Conservation (phyloP, 345 rosid species). For the Anastatica hierochuntica region DNA sequence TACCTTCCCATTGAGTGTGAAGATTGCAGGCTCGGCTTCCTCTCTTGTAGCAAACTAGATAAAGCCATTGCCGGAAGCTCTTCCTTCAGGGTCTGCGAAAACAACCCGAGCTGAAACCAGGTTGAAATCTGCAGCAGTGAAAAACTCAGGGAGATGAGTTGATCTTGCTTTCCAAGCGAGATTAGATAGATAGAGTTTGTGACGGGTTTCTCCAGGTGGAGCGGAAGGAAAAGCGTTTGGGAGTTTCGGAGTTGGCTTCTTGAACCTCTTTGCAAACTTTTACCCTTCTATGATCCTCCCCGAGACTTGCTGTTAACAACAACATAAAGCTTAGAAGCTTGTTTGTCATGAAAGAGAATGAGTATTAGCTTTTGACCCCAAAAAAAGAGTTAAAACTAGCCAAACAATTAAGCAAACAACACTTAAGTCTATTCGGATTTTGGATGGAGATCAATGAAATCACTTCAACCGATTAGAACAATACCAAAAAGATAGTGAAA, state of each 20-base stretch:
- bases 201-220: slow-evolving; percentile 37
- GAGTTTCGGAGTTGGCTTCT: slow-evolving; percentile 37
- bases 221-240: slow-evolving; percentile 28
- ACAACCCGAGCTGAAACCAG: slow-evolving; percentile 61
- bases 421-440: too few species aligned
- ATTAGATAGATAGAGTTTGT: slow-evolving; percentile 71
- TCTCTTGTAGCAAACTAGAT: slow-evolving; percentile 78
- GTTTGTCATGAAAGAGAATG: neutral
- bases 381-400: neutral
- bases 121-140: slow-evolving; percentile 43
- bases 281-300: slow-evolving; percentile 68
- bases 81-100: slow-evolving; percentile 49
- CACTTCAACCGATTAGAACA: neutral
- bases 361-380: too few species aligned
- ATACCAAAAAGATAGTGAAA: neutral
- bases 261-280: slow-evolving; percentile 60
- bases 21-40: slow-evolving; percentile 73
- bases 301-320: slow-evolving; percentile 51
- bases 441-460: neutral
- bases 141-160: slow-evolving; percentile 62
- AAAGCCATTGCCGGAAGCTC: slow-evolving; percentile 81
- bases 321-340: slow-evolving; percentile 3
- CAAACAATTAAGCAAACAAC: too few species aligned
- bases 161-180: slow-evolving; percentile 91
- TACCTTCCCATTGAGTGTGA: slow-evolving; percentile 71